These are phyloP conservation scores for Diaporthe velutina DNA, from an alignment of 2,329 filamentous ascomycete genomes.

Conservation along the genomic window DNA sequence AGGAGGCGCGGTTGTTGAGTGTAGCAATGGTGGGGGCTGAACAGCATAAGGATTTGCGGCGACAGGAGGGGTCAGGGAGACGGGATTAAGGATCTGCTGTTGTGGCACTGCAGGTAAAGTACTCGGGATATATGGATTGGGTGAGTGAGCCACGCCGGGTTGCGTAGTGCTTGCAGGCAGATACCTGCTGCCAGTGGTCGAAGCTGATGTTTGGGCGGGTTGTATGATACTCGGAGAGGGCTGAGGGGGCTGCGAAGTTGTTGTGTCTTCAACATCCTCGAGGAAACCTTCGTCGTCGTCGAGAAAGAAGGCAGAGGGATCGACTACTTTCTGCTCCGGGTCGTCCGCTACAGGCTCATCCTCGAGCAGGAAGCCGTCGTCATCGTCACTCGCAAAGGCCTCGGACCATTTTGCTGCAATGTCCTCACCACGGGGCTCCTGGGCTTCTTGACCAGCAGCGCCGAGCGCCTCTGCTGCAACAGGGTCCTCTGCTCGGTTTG, in stretches of 20 bases:
- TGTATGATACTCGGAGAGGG: slow-evolving; percentile 44
- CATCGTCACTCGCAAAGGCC: slow-evolving; percentile 81
- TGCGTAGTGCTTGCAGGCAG: slow-evolving; percentile 46
- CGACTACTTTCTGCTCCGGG: slow-evolving; percentile 61
- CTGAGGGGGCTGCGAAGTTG: slow-evolving; percentile 44
- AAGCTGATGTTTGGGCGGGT: slow-evolving; percentile 42
- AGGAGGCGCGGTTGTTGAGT: slow-evolving; percentile 50
- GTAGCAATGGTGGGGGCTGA: slow-evolving; percentile 44
- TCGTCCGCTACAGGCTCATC: slow-evolving; percentile 60
- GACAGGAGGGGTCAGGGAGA: slow-evolving; percentile 31
- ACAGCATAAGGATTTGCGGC: slow-evolving; percentile 37
- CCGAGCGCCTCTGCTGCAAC: slow-evolving; percentile 44
- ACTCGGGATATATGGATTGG: slow-evolving; percentile 45
- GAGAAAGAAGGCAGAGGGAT: slow-evolving; percentile 77
- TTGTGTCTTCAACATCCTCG: slow-evolving; percentile 72
- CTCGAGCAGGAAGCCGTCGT: slow-evolving; percentile 70
- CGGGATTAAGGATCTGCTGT: slow-evolving; percentile 41
- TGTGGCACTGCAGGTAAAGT: slow-evolving; percentile 38
- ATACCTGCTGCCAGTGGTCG: slow-evolving; percentile 52
- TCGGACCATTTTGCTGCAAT: slow-evolving; percentile 87
- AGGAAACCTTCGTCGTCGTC: slow-evolving; percentile 91
- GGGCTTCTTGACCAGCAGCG: slow-evolving; percentile 43
- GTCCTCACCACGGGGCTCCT: slow-evolving; percentile 64
- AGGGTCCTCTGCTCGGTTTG: slow-evolving; percentile 34
- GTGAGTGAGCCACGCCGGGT: slow-evolving; percentile 42